Evolutionary conservation across 2,329 filamentous ascomycete genomes (phyloP).

Genomic region (Colletotrichum chlorophyti): DNA sequence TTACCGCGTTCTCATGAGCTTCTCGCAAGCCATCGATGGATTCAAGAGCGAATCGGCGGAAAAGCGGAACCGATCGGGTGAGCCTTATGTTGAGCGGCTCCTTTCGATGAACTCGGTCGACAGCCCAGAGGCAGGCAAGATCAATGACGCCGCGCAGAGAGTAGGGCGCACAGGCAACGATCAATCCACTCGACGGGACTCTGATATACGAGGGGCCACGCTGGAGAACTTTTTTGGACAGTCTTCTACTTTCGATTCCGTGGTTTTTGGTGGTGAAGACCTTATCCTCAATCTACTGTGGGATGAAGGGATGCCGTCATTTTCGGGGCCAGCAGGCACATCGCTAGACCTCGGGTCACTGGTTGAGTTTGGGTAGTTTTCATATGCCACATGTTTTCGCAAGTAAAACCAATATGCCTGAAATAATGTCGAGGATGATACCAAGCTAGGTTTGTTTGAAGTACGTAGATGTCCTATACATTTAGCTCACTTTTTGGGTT

Average conservation of each 20-base stretch:
- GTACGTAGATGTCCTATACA: too few species aligned
- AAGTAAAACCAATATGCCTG: too few species aligned
- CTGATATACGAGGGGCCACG: not conserved
- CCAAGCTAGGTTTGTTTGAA: too few species aligned
- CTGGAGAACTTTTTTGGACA: too few species aligned
- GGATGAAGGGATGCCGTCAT: not conserved
- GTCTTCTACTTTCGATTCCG: not conserved
- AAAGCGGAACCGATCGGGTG: not conserved
- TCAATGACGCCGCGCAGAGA: not conserved
- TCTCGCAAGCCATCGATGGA: not conserved
- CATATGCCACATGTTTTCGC: too few species aligned
- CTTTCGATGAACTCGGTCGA: not conserved
- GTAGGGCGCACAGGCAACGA: too few species aligned
- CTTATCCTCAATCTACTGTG: conserved; percentile 4
- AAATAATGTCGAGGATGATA: too few species aligned
- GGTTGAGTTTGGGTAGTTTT: not conserved
- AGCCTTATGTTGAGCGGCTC: not conserved
- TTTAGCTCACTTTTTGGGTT: too few species aligned
- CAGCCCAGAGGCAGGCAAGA: not conserved
- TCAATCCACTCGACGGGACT: too few species aligned
- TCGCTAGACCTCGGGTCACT: not conserved
- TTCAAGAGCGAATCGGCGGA: not conserved
- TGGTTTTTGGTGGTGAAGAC: not conserved
- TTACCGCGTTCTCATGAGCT: not conserved
- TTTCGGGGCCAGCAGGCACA: not conserved